Evolutionary conservation across 1,284 basidiomycete genomes (phyloP), one percentile per base, ranked within the genome.

Genomic region (Microbotryomycetes sp.): DNA sequence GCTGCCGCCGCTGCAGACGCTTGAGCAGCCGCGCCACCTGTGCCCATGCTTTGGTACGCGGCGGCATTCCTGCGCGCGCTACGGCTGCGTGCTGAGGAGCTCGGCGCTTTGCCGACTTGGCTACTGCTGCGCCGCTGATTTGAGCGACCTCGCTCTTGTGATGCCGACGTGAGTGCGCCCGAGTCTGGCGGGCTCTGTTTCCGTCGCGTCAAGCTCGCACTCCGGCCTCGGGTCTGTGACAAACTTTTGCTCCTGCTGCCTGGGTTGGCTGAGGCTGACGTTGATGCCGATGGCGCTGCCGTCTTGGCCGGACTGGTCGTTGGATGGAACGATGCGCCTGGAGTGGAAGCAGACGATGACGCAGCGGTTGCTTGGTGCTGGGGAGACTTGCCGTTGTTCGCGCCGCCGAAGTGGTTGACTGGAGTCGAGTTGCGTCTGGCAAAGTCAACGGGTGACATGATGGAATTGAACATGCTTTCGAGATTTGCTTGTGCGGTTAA

Each of bases 101-200:
- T 31, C 16, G 66, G 64, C 23, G 66, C 61, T 18, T 66, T 68
- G 41, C 66, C 66, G 13, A 63, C 64, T 21, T 21, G 27, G 15
- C 48, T 50, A 21, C 48, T 50, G 21, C 48, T 21, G 9, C 21
- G 27, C 9, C 48, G 48, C 21, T 27, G 48, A 23, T 27, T 50
- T 9, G 35, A 41, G 35, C 35, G 35, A 11, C 35, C 35, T 11
- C 35, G 35, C 18, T 41, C 11, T 18, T 41, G 11, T 41, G 35
- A 41, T n/a, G n/a, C n/a, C 35, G 9, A 18, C 9, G 11, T 18
- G 18, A 41, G 35, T 9, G 11, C 35, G 18, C 11, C 18, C 35
- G 35, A 41, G 35, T 41, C 35, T 18, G 35, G 35, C 9, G 35
- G 35, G 35, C 35, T 41, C 18, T 41, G 35, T 41, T 41, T 41